Evolutionary conservation across 1,139 yeast species (phyloP), one percentile per base, ranked within the genome.

Genomic region (Martiniozyma asiatica): DNA sequence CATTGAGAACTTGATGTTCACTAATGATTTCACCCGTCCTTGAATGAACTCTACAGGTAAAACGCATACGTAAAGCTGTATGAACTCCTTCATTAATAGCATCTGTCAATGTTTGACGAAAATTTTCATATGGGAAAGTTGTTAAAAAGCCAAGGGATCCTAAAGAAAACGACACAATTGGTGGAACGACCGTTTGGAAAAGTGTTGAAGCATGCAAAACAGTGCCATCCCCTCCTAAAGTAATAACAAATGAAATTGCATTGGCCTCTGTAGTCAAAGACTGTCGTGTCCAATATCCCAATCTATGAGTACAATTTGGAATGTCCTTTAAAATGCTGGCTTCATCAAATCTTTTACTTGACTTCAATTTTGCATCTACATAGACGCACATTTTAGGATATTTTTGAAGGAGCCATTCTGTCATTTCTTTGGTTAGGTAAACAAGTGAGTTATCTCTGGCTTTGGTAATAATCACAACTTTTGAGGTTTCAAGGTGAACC

Each of bases 211-310:
- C 92, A 48, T 73, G 80, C 24, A 82, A 56, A 6, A 82, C 94
- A 0, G 95, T 82, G 18, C 95, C 95, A 48, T 82, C 95, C 14
- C 95, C 95, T 12, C 94, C 94, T 20, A 81, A 53, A 0, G 94
- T 79, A 17, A 82, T 63, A 6, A 80, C 84, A 38, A 82, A 58
- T 50, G 84, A 94, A 43, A 82, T 76, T 25, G 60, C 53, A 30
- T 75, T 75, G 1, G 79, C 76, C 32, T 67, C 64, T 10, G 61
- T 55, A 6, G 54, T 51, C 8, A 84, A 68, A 38, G 74, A 59
- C 18, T 63, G 60, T 33, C 71, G 68, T 32, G 69, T 68, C 94
- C 94, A 84, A 51, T 65, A 82, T 43, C 64, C 65, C 29, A 82
- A 55, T 30, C 65, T 56, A 6, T 53, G 47, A 7, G 44, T 38